Evolutionary conservation across 2,329 filamentous ascomycete genomes (phyloP), one percentile per base, ranked within the genome.

Genomic region (Neonectria punicea): DNA sequence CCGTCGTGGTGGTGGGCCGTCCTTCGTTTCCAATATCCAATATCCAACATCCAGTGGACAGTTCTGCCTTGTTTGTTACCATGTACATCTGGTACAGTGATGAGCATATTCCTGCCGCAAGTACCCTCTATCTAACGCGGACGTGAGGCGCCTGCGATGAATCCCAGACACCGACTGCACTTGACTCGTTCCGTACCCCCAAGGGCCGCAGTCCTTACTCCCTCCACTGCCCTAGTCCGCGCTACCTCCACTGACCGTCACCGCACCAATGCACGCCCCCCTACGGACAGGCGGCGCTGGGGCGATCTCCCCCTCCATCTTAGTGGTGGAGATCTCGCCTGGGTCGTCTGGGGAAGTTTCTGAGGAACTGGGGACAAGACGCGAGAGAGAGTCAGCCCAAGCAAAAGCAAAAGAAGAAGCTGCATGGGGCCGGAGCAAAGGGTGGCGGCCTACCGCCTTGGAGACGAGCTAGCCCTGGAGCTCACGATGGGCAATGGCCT

Each of bases 391-490:
- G 36, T 57, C 44, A 44, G 56, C 36, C 16, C 39, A 18, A 11
- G n/a, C 7, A 65, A 2, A 39, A 53, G 43, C 51, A 53, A 49
- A 64, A 2, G 36, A 58, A 49, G 51, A 56, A 46, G 57, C 18
- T 63, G 58, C 68, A 68, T 67, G 63, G 66, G 56, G 53, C 64
- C 72, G 72, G 72, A 65, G 73, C 72, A 74, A 74, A 73, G 72
- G 72, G 72, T 74, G 72, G 72, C 72, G 7, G 70, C 66, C 61
- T 56, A 58, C 59, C 64, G 56, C 65, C 63, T 69, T 18, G 47
- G 36, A n/a, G 47, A 43, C 2, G 28, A 50, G 30, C 55, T 55
- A 54, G 43, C 58, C 60, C 60, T 49, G 36, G 22, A 51, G 49
- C 43, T 60, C 50, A 55, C 57, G 44, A 54, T 68, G 67, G 6